Evolutionary conservation across 495 filamentous ascomycete genomes (phyloP).

Genomic region (Aspergillus sclerotiicarbonarius): DNA sequence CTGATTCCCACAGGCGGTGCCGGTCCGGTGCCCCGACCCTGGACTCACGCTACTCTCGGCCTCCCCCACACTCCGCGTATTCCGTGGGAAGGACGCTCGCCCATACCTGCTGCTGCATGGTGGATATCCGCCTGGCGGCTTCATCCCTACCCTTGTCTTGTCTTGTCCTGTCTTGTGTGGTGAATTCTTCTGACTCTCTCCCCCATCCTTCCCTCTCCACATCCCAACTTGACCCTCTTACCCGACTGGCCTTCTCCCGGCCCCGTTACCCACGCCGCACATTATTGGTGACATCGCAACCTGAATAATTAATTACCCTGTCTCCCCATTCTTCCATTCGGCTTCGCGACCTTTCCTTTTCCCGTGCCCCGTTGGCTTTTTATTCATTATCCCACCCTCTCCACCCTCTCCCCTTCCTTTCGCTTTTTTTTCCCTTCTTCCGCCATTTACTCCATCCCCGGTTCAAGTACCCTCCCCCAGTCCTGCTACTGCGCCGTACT

Average conservation of each 20-base stretch:
- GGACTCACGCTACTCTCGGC: conserved; percentile 23
- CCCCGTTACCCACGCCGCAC: neutral
- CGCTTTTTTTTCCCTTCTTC: conserved; percentile 4
- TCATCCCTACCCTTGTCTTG: neutral
- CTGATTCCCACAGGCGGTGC: conserved; percentile 21
- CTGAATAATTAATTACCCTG: neutral
- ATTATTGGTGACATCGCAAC: neutral
- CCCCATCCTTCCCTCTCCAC: neutral
- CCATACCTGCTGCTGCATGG: neutral
- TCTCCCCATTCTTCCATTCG: conserved; percentile 2
- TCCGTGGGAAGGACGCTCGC: conserved; percentile 13
- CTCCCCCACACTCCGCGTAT: conserved; percentile 44
- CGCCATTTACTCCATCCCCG: neutral
- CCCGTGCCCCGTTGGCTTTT: conserved; percentile 6
- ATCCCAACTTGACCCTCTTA: neutral
- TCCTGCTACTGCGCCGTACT: neutral
- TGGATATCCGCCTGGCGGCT: conserved; percentile 1
- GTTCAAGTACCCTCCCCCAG: no score
- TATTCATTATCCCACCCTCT: conserved; percentile 8
- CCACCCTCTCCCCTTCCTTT: neutral
- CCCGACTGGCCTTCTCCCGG: conserved; percentile 3
- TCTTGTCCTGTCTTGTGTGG: no score
- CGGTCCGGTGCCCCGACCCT: conserved; percentile 39
- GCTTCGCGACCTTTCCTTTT: conserved; percentile 6
- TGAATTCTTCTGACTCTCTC: neutral